Conservation (phyloP, 108 stramenopile species). For the Nitzschia sp. region DNA sequence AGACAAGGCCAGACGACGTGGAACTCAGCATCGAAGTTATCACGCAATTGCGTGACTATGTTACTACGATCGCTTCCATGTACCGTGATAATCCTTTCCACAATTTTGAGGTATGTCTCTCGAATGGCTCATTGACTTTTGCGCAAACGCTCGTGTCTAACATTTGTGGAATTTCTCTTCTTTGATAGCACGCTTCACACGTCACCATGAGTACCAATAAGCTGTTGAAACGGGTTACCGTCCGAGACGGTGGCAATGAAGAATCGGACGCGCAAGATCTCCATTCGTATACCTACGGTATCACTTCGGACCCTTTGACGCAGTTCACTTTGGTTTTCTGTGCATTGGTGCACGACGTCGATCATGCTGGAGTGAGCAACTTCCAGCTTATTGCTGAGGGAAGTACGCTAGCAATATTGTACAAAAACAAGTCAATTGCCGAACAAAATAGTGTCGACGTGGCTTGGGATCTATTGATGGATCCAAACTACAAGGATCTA, state of each 20-base stretch:
- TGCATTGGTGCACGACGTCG: slow-evolving; percentile 30
- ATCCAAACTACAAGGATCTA: slow-evolving; percentile 34
- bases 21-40: slow-evolving; percentile 22
- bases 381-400: slow-evolving; percentile 48
- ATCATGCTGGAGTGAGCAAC: slow-evolving; percentile 45
- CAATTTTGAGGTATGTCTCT: slow-evolving; percentile 46
- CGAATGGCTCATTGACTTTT: too few relatives aligned
- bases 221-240: slow-evolving; percentile 36
- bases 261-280: background rate
- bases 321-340: slow-evolving; percentile 30
- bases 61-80: slow-evolving; percentile 32
- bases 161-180: background rate
- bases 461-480: slow-evolving; percentile 46
- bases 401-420: slow-evolving; percentile 42
- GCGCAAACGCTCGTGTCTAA: too few relatives aligned
- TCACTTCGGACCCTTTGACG: slow-evolving; percentile 33
- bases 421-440: slow-evolving; percentile 51
- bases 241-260: slow-evolving; percentile 1
- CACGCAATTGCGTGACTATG: slow-evolving; percentile 21
- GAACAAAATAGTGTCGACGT: slow-evolving; percentile 55
- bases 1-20: slow-evolving; percentile 12
- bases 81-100: slow-evolving; percentile 49
- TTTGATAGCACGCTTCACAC: slow-evolving; percentile 38
- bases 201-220: slow-evolving; percentile 49
- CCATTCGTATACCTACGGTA: slow-evolving; percentile 14